These are phyloP conservation scores for Nakazawaea laoshanensis DNA, from an alignment of 805 yeast genomes.

Conservation along the genomic window DNA sequence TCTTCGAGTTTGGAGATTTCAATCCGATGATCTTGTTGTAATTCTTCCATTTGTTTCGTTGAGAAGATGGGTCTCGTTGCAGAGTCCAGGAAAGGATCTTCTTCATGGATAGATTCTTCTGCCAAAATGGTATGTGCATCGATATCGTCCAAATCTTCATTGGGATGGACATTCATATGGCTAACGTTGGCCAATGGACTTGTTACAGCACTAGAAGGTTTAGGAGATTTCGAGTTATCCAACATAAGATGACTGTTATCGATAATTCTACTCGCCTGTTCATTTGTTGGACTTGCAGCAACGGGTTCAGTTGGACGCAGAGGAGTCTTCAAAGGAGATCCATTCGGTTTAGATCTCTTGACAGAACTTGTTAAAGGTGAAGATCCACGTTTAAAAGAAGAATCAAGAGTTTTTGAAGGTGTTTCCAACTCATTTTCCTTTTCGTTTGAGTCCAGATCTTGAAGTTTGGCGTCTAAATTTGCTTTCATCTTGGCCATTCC, in stretches of 20 bases:
- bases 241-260: slow-evolving; percentile 14
- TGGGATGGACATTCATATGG: slow-evolving; percentile 11
- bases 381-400: slow-evolving; percentile 5
- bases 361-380: slow-evolving; percentile 1
- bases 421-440: slow-evolving; percentile 8
- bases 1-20: slow-evolving; percentile 11
- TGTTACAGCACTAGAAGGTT: slow-evolving; percentile 11
- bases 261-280: slow-evolving; percentile 16
- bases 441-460: slow-evolving; percentile 1
- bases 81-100: slow-evolving; percentile 1
- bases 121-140: slow-evolving; percentile 4
- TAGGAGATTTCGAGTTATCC: slow-evolving; percentile 12
- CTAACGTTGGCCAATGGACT: slow-evolving; percentile 24
- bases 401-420: slow-evolving; percentile 7
- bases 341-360: slow-evolving; percentile 2
- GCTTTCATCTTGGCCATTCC: slow-evolving; percentile 4
- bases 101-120: slow-evolving; percentile 6
- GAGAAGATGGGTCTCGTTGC: slow-evolving; percentile 11
- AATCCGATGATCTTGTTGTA: slow-evolving; percentile 13
- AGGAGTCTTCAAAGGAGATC: slow-evolving; percentile 13
- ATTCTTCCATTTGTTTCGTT: slow-evolving; percentile 15
- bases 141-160: slow-evolving; percentile 8
- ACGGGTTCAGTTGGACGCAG: slow-evolving; percentile 21
- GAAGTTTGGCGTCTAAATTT: slow-evolving; percentile 8
- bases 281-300: slow-evolving; percentile 21